phyloP scores from a whole-genome alignment of 352 stramenopile genomes.

The Globisporangium emineosum region DNA sequence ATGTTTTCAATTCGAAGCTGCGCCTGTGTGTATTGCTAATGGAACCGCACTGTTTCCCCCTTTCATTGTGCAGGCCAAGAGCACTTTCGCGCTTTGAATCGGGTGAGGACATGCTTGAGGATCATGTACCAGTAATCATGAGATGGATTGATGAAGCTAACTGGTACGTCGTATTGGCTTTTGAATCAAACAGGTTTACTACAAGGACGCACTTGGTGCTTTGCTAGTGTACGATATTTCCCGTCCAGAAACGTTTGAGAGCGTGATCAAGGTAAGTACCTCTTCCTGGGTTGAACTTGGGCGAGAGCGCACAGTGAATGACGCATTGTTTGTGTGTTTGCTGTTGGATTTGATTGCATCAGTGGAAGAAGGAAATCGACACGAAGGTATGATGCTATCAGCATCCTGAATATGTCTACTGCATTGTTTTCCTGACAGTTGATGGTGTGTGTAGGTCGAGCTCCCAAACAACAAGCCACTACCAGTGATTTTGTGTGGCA shows the following conservation, averaged over 20 bases:
- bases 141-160: not conserved
- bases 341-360: not conserved
- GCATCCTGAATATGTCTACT: not conserved
- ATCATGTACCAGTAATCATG: not conserved
- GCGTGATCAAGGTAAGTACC: constrained; percentile 64
- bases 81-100: constrained; percentile 91
- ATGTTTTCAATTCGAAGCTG: not conserved
- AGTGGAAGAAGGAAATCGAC: constrained; percentile 95
- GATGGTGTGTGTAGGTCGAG: constrained; percentile 37
- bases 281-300: not conserved
- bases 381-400: constrained; percentile 60
- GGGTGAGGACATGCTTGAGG: constrained; percentile 32
- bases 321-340: not conserved
- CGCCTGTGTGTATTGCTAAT: not conserved
- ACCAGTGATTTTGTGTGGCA: constrained; percentile 90
- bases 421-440: not conserved
- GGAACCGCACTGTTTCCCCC: not conserved
- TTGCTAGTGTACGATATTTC: constrained; percentile 93
- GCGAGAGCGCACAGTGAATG: not conserved
- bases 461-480: constrained; percentile 90
- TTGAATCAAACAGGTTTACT: constrained; percentile 71
- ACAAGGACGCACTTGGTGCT: constrained; percentile 90
- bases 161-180: not conserved
- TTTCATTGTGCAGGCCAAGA: constrained; percentile 70
- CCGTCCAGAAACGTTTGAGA: constrained; percentile 89